Evolutionary conservation across 768 basidiomycete species (phyloP), one percentile per base, ranked within the genome.

Genomic region (Amanita polypyramis): DNA sequence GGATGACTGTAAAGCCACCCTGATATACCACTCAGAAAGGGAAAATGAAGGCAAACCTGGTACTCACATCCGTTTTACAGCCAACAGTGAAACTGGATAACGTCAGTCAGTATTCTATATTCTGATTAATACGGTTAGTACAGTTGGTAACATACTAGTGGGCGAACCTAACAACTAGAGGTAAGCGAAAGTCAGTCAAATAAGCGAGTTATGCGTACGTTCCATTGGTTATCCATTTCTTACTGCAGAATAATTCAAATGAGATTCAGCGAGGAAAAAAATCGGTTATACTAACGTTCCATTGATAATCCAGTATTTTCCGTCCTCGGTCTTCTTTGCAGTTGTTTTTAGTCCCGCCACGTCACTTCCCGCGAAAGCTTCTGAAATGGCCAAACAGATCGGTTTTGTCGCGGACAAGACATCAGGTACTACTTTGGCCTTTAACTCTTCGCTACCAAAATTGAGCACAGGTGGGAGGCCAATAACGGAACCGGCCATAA

Each of bases 151-250:
- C 70, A 45, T 61, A 72, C 72, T 74, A 73, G 51, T 68, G 64
- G 17, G 69, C 62, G 52, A 69, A 70, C 39, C 70, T 70, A 44
- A 5, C 10, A 10, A 20, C 12, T 2, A 14, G 6, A 5, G 32
- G 15, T 35, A 35, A 14, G 23, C 19, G 15, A 35, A 9, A 30
- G 38, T 25, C 5, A 34, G 9, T 12, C 17, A 37, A 9, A 40
- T 27, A 44, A 2, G 36, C 11, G 29, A 39, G 14, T 47, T 51
- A 38, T 51, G 58, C 70, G 62, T 51, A 79, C 75, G 70, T 75
- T 66, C 79, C 80, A 57, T 86, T 87, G 27, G 83, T 85, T 56
- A 87, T 86, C 83, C 84, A 87, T 69, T 89, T 89, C 74, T 91
- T 92, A 30, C 80, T 66, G 51, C 30, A 23, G 23, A 36, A 37